Evolutionary conservation across 164 flowering plant genomes (phyloP), one percentile per base, ranked within the genome.

Genomic region (Buxus sempervirens): DNA sequence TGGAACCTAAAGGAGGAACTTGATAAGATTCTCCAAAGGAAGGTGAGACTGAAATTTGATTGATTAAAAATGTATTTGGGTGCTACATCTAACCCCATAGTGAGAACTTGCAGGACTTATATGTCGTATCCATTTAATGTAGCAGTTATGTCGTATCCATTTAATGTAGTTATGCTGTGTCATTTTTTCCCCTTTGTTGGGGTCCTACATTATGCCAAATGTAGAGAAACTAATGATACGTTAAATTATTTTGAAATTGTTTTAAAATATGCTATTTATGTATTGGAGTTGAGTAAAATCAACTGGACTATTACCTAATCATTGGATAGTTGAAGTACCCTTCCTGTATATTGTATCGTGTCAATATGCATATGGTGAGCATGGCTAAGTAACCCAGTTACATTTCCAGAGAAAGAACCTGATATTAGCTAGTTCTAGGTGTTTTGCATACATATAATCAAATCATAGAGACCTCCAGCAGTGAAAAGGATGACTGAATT

Each of bases 1-100:
- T 73, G 82, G 78, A 89, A 87, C 81, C 90, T 95, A 3, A 92
- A 85, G 78, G 87, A 86, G 67, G 98, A 92, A 79, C 84, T 92
- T 62, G 81, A 86, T 66, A 81, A 77, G 72, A 87, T 95, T 76
- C 56, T 89, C 58, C 89, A 90, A 70, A 86, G 74, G 75, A 95
- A 95, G 91, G 98, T 89, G 58, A 77, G 70, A 26, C 5, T 56
- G 24, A 19, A 45, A 48, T 16, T 0, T 56, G 12, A 14, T 56
- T 56, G 19, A 4, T 21, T 21, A 21, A 25, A 6, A 56, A 56
- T 14, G 7, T 21, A 56, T 14, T 56, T 9, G 3, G 27, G 19
- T 56, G n/a, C 14, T 56, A 20, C 51, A 45, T 45, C 51, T 10
- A 45, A 10, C 22, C 53, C n/a, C 58, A 15, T 10, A 45, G 16